These are phyloP conservation scores for Ascochyta viciae-villosae DNA, from an alignment of 2,329 filamentous ascomycete species.

Conservation along the genomic window DNA sequence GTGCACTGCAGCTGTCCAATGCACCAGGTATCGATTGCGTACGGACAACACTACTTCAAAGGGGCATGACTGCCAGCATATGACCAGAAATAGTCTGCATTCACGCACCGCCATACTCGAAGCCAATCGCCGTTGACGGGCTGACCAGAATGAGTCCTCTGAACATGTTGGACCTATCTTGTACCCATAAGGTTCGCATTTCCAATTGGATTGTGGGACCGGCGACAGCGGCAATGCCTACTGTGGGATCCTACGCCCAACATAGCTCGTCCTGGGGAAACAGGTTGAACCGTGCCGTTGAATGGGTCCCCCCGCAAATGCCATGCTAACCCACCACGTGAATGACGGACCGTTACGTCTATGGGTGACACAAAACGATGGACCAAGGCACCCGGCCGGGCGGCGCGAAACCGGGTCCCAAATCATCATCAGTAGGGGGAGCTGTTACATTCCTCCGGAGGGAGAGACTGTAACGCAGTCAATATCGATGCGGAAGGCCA, in stretches of 20 bases:
- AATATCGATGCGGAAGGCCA: slow-evolving; percentile 14
- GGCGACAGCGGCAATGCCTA: slow-evolving; percentile 18
- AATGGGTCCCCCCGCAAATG: slow-evolving; percentile 27
- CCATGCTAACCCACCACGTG: slow-evolving; percentile 16
- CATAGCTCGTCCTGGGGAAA: slow-evolving; percentile 16
- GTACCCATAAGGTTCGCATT: slow-evolving; percentile 8
- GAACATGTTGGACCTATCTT: background rate
- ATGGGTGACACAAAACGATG: slow-evolving; percentile 7
- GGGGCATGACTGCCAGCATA: background rate
- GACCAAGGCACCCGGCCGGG: slow-evolving; percentile 5
- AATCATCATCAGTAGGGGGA: slow-evolving; percentile 22
- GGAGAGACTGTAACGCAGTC: slow-evolving; percentile 28
- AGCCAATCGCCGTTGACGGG: background rate
- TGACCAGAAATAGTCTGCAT: slow-evolving; percentile 4
- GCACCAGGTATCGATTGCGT: slow-evolving; percentile 11
- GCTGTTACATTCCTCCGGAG: slow-evolving; percentile 35
- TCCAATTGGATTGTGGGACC: slow-evolving; percentile 6
- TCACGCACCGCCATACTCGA: background rate
- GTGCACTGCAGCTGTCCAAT: slow-evolving; percentile 9
- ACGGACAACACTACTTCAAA: background rate
- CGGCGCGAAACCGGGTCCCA: slow-evolving; percentile 14
- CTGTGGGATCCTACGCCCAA: slow-evolving; percentile 22
- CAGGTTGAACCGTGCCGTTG: slow-evolving; percentile 10
- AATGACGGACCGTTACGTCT: slow-evolving; percentile 17
- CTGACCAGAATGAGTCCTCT: background rate